phyloP scores from a whole-genome alignment of 768 basidiomycete species.

The Tricholoma matsutake region DNA sequence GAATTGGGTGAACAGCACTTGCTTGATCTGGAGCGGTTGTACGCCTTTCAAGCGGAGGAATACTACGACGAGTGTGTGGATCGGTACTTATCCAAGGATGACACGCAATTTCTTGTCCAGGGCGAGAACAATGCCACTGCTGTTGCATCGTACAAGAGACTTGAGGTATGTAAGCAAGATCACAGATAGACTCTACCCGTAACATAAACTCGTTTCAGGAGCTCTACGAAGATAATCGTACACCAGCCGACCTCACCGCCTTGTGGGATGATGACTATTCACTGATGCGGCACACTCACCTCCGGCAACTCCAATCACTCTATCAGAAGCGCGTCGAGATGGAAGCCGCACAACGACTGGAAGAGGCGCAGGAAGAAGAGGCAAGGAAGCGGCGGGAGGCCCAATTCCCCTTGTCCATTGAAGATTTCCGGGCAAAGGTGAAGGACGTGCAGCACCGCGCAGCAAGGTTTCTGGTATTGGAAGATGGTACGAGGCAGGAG shows the following conservation, averaged over 20 bases:
- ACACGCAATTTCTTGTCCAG: slow-evolving; percentile 16
- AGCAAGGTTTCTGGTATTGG: slow-evolving; percentile 41
- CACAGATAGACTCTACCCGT: not conserved
- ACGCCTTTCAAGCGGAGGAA: slow-evolving; percentile 32
- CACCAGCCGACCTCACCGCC: slow-evolving; percentile 10
- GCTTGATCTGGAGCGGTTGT: slow-evolving; percentile 36
- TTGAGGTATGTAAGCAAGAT: slow-evolving; percentile 17
- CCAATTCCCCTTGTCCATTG: slow-evolving; percentile 32
- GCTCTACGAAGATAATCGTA: slow-evolving; percentile 23
- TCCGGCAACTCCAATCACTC: slow-evolving; percentile 23
- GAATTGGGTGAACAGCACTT: slow-evolving; percentile 27
- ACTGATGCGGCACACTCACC: slow-evolving; percentile 28
- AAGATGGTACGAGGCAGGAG: slow-evolving; percentile 35
- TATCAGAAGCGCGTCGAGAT: slow-evolving; percentile 15
- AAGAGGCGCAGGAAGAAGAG: slow-evolving; percentile 18
- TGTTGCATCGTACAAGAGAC: slow-evolving; percentile 17
- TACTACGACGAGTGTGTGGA: slow-evolving; percentile 34
- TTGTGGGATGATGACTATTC: slow-evolving; percentile 30
- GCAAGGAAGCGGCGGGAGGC: slow-evolving; percentile 22
- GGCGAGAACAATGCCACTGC: slow-evolving; percentile 20
- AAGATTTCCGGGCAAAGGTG: slow-evolving; percentile 32
- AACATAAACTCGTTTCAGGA: slow-evolving; percentile 13
- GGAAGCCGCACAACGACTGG: slow-evolving; percentile 1
- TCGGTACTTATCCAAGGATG: slow-evolving; percentile 31
- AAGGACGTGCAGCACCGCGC: slow-evolving; percentile 48